Evolutionary conservation across 441 rosid genomes (phyloP).

Genomic region (Rhodomyrtus psidioides): DNA sequence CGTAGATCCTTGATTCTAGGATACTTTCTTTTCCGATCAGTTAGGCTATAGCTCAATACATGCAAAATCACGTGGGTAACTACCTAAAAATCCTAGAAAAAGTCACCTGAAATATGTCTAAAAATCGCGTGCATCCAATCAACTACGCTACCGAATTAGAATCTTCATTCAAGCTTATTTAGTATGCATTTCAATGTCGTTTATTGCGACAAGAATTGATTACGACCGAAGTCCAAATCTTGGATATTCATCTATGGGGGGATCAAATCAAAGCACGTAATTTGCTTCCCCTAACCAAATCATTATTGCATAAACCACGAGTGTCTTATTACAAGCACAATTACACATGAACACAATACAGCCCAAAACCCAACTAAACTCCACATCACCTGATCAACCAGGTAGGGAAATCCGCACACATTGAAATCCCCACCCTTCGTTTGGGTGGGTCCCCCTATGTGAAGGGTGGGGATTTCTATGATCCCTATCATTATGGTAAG

Average conservation of each 20-base stretch:
- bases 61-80: not conserved
- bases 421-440: too few relatives aligned
- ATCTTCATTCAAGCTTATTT: not conserved
- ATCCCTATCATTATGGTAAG: too few relatives aligned
- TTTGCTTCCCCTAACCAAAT: not conserved
- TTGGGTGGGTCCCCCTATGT: too few relatives aligned
- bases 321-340: not conserved
- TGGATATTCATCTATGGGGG: not conserved
- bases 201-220: not conserved
- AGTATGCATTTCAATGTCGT: not conserved
- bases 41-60: not conserved
- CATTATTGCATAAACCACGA: not conserved
- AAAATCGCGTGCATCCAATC: not conserved
- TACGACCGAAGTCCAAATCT: not conserved
- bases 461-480: too few relatives aligned
- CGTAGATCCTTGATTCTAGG: not conserved
- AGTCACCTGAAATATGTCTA: not conserved
- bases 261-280: not conserved
- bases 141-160: not conserved
- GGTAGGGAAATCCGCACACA: too few relatives aligned
- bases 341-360: not conserved
- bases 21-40: not conserved
- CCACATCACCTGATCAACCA: not conserved
- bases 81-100: not conserved
- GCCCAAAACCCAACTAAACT: not conserved